A percentile compares a stretch with the other conserved stretches of the same genome.
Evolutionary conservation across 805 yeast genomes (phyloP).

Genomic region (Saccharomycopsis capsularis): DNA sequence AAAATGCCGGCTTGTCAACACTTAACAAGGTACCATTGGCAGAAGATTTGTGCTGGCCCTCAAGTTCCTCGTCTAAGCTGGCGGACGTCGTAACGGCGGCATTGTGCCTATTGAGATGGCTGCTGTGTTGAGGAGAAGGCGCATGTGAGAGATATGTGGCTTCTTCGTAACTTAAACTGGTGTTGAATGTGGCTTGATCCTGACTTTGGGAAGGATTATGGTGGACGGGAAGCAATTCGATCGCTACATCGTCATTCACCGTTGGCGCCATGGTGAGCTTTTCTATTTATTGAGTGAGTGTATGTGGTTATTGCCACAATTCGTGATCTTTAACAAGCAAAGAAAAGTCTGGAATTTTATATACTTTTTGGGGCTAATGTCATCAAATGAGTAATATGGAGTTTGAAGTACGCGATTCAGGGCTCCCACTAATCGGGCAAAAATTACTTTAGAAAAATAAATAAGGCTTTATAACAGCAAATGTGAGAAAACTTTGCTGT

Average conservation of each 20-base stretch:
- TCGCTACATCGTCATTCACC: slow-evolving; percentile 6
- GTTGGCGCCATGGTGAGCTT: too few species aligned
- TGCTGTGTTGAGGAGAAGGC: slow-evolving; percentile 1
- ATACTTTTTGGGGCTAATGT: too few species aligned
- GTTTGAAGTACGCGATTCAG: too few species aligned
- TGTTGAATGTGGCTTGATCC: neutral
- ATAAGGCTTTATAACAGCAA: too few species aligned
- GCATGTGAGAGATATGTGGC: neutral
- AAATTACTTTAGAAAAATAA: too few species aligned
- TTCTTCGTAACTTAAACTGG: neutral
- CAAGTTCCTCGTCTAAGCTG: neutral
- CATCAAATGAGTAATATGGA: too few species aligned
- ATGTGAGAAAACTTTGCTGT: too few species aligned
- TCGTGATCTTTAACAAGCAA: too few species aligned
- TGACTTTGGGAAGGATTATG: neutral
- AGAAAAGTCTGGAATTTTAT: too few species aligned
- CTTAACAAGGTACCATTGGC: slow-evolving; percentile 11
- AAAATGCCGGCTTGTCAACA: slow-evolving; percentile 66
- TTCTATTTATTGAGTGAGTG: too few species aligned
- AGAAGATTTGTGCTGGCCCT: neutral
- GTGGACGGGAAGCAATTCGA: slow-evolving; percentile 18
- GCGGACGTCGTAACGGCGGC: neutral
- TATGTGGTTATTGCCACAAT: too few species aligned
- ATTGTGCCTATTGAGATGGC: neutral
- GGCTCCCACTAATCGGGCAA: too few species aligned